Conservation (phyloP, 2,329 filamentous ascomycete species). For the Cladophialophora bantiana region DNA sequence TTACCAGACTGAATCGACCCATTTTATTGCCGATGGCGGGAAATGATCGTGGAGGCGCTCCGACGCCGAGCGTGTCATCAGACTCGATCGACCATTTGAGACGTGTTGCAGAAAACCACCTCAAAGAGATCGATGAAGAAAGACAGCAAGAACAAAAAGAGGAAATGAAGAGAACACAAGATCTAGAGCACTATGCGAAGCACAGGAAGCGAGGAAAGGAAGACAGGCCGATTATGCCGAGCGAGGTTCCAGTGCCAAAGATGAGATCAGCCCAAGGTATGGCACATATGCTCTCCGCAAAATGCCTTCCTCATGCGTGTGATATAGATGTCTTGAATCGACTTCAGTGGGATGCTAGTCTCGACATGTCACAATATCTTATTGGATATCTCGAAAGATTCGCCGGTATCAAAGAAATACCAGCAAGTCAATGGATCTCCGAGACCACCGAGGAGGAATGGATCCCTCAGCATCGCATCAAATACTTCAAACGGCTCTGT, state of each 20-base stretch:
- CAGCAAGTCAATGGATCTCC: slow-evolving; percentile 59
- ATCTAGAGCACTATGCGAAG: slow-evolving; percentile 32
- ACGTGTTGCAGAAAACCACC: slow-evolving; percentile 30
- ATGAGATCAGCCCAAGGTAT: slow-evolving; percentile 32
- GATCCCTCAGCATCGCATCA: slow-evolving; percentile 62
- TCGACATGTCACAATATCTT: slow-evolving; percentile 55
- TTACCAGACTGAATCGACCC: neutral
- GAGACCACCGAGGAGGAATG: slow-evolving; percentile 64
- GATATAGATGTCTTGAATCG: slow-evolving; percentile 55
- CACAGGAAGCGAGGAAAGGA: slow-evolving; percentile 22
- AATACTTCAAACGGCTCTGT: slow-evolving; percentile 54
- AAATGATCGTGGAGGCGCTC: neutral
- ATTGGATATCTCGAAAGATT: slow-evolving; percentile 64
- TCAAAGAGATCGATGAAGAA: slow-evolving; percentile 31
- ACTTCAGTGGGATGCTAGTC: slow-evolving; percentile 58
- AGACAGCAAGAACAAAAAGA: slow-evolving; percentile 28
- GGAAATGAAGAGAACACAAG: slow-evolving; percentile 20
- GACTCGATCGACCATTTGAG: slow-evolving; percentile 25
- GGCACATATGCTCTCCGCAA: neutral
- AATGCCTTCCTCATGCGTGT: slow-evolving; percentile 8
- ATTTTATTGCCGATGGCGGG: slow-evolving; percentile 16
- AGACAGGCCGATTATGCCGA: neutral
- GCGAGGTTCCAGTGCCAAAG: slow-evolving; percentile 18
- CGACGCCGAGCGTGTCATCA: neutral
- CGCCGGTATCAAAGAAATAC: slow-evolving; percentile 56